Conservation (phyloP, 176 grass and related monocot species). For the Saccharum officinarum region DNA sequence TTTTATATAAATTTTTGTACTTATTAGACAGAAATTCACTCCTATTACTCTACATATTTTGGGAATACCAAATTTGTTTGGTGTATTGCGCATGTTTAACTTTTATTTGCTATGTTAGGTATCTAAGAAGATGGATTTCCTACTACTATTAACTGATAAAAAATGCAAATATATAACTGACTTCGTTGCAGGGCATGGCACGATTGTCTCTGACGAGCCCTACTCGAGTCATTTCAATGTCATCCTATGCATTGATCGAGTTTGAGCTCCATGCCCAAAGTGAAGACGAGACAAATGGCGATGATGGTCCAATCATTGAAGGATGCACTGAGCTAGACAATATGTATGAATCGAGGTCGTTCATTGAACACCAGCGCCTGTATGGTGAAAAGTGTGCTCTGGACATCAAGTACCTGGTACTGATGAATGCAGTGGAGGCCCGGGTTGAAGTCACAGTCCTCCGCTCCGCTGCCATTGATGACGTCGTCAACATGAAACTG, state of each 20-base stretch:
- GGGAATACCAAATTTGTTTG: neutral
- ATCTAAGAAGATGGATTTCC: neutral
- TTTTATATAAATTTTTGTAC: neutral
- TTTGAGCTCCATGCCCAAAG: neutral
- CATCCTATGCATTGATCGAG: neutral
- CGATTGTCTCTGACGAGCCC: slow-evolving; percentile 6
- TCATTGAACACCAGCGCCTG: neutral
- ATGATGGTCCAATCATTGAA: slow-evolving; percentile 20
- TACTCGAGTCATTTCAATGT: slow-evolving; percentile 23
- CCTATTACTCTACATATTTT: neutral
- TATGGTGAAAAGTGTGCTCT: no score
- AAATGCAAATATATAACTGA: neutral
- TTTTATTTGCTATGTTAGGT: neutral
- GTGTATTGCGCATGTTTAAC: neutral
- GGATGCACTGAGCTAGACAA: neutral
- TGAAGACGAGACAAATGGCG: neutral
- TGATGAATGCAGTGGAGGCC: neutral
- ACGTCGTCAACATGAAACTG: neutral
- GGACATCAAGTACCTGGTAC: slow-evolving; percentile 25
- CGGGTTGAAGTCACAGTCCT: neutral
- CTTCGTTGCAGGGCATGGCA: slow-evolving; percentile 1
- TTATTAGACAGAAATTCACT: no score
- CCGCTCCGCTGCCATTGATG: neutral
- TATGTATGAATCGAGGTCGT: neutral
- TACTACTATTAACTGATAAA: neutral